phyloP scores from a whole-genome alignment of 2,329 filamentous ascomycete species.

The Microdochium nivale region DNA sequence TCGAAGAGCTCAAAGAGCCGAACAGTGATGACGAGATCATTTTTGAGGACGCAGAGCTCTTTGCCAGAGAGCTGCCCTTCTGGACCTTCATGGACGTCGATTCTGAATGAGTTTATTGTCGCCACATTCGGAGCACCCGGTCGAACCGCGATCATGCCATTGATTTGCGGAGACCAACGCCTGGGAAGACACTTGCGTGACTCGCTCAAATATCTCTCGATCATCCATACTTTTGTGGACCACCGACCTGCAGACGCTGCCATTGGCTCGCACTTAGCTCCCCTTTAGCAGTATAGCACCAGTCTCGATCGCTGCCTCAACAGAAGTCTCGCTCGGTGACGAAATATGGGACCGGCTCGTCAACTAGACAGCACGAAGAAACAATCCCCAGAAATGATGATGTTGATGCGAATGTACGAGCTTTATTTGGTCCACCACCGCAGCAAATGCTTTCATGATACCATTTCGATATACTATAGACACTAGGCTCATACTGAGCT shows the following conservation, averaged over 20 bases:
- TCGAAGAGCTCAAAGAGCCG: constrained; percentile 23
- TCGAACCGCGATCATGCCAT: not conserved
- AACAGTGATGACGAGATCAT: constrained; percentile 21
- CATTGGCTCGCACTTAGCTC: too few species aligned
- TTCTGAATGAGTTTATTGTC: constrained; percentile 10
- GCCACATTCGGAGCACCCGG: not conserved
- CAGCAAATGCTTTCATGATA: not conserved
- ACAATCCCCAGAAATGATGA: too few species aligned
- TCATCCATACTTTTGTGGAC: too few species aligned
- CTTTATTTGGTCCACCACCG: not conserved
- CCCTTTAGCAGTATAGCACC: too few species aligned
- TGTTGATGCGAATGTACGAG: not conserved
- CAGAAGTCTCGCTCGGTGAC: too few species aligned
- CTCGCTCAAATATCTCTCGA: too few species aligned
- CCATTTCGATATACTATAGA: not conserved
- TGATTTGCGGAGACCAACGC: too few species aligned
- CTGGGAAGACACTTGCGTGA: too few species aligned
- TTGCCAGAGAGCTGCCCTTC: constrained; percentile 20
- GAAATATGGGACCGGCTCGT: too few species aligned
- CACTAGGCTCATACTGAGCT: not conserved
- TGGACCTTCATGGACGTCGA: constrained; percentile 24
- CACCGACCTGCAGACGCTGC: too few species aligned
- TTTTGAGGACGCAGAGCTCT: constrained; percentile 18
- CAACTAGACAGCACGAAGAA: too few species aligned
- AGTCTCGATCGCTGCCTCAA: too few species aligned